A percentile compares a stretch with the other conserved stretches of the same genome.
These are phyloP conservation scores for Botrytis aclada DNA, from an alignment of 2,329 filamentous ascomycete genomes.

Conservation along the genomic window DNA sequence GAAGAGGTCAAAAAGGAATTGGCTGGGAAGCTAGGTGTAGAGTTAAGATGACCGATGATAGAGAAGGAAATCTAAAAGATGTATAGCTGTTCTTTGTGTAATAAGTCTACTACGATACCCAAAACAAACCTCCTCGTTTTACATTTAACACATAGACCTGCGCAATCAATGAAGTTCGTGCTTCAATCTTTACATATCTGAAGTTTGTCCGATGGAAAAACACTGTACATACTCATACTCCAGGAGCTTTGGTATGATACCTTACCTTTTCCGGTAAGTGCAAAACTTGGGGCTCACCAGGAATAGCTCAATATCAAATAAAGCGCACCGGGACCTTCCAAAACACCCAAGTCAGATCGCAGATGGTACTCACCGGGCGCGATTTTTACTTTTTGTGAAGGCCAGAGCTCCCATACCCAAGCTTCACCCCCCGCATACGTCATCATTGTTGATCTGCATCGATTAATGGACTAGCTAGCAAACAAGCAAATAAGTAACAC, in stretches of 20 bases:
- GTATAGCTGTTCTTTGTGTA: neutral
- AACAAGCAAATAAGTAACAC: neutral
- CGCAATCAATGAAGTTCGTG: neutral
- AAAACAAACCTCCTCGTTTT: neutral
- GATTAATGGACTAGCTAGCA: neutral
- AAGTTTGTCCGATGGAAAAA: neutral
- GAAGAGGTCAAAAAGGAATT: conserved; percentile 62
- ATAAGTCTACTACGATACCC: conserved; percentile 6
- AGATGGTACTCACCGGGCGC: neutral
- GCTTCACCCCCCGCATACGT: conserved; percentile 3
- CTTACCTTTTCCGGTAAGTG: neutral
- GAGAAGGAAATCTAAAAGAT: neutral
- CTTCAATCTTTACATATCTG: neutral
- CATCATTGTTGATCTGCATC: conserved; percentile 5
- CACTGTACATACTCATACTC: neutral
- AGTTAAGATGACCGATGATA: conserved; percentile 57
- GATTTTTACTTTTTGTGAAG: too few relatives aligned
- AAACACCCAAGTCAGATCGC: neutral
- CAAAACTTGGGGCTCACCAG: neutral
- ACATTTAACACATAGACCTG: neutral
- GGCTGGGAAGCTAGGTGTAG: conserved; percentile 70
- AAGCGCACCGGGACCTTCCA: neutral
- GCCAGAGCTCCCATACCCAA: neutral
- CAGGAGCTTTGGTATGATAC: neutral
- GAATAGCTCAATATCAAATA: neutral